phyloP scores from a whole-genome alignment of 2,329 filamentous ascomycete species.

The Periconia sp. region DNA sequence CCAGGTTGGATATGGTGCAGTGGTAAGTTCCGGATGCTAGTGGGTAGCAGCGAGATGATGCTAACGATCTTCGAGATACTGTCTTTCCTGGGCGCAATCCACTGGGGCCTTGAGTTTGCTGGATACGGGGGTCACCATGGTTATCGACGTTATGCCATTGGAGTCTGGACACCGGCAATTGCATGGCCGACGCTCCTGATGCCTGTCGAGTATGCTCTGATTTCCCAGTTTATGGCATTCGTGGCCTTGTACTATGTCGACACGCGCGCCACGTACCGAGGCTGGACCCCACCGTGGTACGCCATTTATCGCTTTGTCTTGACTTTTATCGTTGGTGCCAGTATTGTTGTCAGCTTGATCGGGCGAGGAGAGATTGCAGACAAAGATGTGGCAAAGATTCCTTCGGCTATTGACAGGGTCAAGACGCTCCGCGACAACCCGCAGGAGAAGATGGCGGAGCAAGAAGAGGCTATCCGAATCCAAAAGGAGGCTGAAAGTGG shows the following conservation, averaged over 20 bases:
- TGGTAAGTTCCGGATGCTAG: conserved; percentile 56
- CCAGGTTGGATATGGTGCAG: conserved; percentile 87
- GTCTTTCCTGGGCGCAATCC: conserved; percentile 89
- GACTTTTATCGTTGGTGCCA: conserved; percentile 82
- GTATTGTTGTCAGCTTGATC: conserved; percentile 78
- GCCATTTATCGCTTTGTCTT: conserved; percentile 86
- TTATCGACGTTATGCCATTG: conserved; percentile 80
- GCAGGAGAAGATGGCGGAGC: conserved; percentile 30
- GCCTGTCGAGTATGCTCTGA: conserved; percentile 81
- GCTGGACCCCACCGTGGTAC: conserved; percentile 87
- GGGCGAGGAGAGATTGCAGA: conserved; percentile 76
- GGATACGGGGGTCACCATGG: conserved; percentile 67
- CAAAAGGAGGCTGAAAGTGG: conserved; percentile 1
- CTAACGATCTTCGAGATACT: conserved; percentile 63
- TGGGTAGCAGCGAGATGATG: neutral
- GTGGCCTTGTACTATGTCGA: conserved; percentile 85
- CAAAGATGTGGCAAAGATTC: conserved; percentile 47
- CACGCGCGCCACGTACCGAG: conserved; percentile 67
- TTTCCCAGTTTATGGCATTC: conserved; percentile 83
- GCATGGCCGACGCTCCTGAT: conserved; percentile 90
- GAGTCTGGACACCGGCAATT: conserved; percentile 74
- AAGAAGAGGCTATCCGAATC: conserved; percentile 27
- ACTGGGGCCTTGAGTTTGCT: conserved; percentile 90
- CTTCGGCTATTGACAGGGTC: conserved; percentile 48
- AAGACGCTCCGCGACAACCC: conserved; percentile 49